These are phyloP conservation scores for Cucurbita ficifolia DNA, from an alignment of 306 rosid genomes.

Conservation along the genomic window DNA sequence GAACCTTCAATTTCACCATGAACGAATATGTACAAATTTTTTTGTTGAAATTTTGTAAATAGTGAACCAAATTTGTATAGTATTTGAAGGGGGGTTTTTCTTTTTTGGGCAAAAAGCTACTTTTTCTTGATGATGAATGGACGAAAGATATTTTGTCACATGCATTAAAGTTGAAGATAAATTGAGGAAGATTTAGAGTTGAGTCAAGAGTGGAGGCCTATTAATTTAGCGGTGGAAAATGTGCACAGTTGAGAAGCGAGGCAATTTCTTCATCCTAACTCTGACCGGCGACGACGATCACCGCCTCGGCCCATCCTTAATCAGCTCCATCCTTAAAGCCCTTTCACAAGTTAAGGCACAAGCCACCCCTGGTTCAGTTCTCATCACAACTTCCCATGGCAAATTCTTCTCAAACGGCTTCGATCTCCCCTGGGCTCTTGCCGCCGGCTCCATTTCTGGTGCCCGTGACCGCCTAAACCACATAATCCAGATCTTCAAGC, in stretches of 20 bases:
- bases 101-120: neutral
- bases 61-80: too few relatives aligned
- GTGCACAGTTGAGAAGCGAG: neutral
- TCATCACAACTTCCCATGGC: slow-evolving; percentile 59
- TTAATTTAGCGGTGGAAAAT: neutral
- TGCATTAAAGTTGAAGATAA: neutral
- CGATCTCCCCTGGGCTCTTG: slow-evolving; percentile 48
- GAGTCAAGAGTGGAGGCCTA: neutral
- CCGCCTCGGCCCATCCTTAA: slow-evolving; percentile 38
- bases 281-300: neutral
- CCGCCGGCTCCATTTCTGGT: slow-evolving; percentile 25
- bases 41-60: too few relatives aligned
- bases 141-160: neutral
- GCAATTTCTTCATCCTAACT: neutral
- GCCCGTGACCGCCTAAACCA: slow-evolving; percentile 20
- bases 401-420: slow-evolving; percentile 66
- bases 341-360: slow-evolving; percentile 24
- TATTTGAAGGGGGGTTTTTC: too few relatives aligned
- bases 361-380: slow-evolving; percentile 41
- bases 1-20: too few relatives aligned
- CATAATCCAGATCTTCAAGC: slow-evolving; percentile 28
- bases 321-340: slow-evolving; percentile 32
- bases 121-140: neutral
- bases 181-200: neutral
- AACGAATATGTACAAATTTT: too few relatives aligned